phyloP scores from a whole-genome alignment of 23 red algal genomes.

The Gracilaria domingensis region DNA sequence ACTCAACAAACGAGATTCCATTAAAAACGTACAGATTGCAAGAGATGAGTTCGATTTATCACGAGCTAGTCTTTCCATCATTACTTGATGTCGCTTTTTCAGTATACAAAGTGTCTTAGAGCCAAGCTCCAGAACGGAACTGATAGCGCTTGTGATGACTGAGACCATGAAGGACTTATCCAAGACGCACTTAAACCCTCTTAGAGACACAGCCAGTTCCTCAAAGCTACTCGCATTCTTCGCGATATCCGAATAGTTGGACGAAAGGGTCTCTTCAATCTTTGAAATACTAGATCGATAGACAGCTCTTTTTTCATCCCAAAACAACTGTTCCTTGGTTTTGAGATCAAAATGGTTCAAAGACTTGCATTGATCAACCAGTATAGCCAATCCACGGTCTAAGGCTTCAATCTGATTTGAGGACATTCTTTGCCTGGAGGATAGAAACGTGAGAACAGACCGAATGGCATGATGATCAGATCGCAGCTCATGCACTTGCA shows the following conservation, averaged over 20 bases:
- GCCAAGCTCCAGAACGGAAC: slow-evolving; percentile 29
- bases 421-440: neutral
- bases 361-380: slow-evolving; percentile 46
- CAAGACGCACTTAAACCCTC: slow-evolving; percentile 29
- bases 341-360: slow-evolving; percentile 63
- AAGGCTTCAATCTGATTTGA: slow-evolving; percentile 15
- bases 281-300: slow-evolving; percentile 18
- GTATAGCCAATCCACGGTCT: slow-evolving; percentile 3
- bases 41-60: slow-evolving; percentile 23
- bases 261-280: slow-evolving; percentile 33
- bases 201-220: slow-evolving; percentile 10
- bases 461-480: slow-evolving; percentile 32
- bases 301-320: slow-evolving; percentile 25
- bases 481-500: slow-evolving; percentile 39
- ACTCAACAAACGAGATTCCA: slow-evolving; percentile 13
- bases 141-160: slow-evolving; percentile 7
- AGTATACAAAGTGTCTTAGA: slow-evolving; percentile 3
- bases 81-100: slow-evolving; percentile 27
- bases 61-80: slow-evolving; percentile 32
- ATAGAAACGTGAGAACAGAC: slow-evolving; percentile 5
- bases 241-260: slow-evolving; percentile 27
- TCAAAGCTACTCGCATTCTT: slow-evolving; percentile 23
- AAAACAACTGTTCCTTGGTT: slow-evolving; percentile 36
- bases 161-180: slow-evolving; percentile 60
- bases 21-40: slow-evolving; percentile 16